Evolutionary conservation across 768 basidiomycete species (phyloP), one percentile per base, ranked within the genome.

Genomic region (Chlorophyllum brunneum): DNA sequence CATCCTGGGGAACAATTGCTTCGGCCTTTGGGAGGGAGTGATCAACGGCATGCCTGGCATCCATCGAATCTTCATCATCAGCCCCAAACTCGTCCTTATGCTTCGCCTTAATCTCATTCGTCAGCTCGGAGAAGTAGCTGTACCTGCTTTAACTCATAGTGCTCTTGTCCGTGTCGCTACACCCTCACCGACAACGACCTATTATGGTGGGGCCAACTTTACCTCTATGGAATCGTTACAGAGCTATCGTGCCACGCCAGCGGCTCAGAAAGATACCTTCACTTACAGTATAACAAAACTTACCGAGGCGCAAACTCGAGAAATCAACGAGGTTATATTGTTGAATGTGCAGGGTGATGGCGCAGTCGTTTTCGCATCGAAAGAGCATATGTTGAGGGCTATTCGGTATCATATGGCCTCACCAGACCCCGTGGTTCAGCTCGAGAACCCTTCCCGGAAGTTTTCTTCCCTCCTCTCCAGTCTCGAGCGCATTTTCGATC

Each of bases 1-100:
- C 31, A 49, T 67, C 13, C 37, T 70, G 16, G 55, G 59, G n/a
- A 33, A 56, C 29, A 65, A 65, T 39, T 48, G 61, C 9, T 65
- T 67, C 30, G 66, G 67, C 5, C 45, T 70, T 9, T 64, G 61
- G 63, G 68, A 70, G 54, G 67, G 68, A 22, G 4, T 48, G 2
- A 10, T 57, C 18, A 23, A 11, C 3, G 55, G 43, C 8, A 3
- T 3, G 11, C 36, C 48, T 10, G 48, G 43, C 4, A 30, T 68
- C 1, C 63, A 68, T 33, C 53, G 59, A 8, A 51, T 70, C 5
- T 69, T 57, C 42, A 57, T 67, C 24, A 37, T 68, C 51, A 65
- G 68, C 54, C 69, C 67, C 9, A 56, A 57, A 8, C 52, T 67
- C 27, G 59, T 59, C 8, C 41, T 67, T 9, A 51, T 67, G 15